These are phyloP conservation scores for Penicillium sp. DNA, from an alignment of 2,329 filamentous ascomycete species.

Conservation along the genomic window DNA sequence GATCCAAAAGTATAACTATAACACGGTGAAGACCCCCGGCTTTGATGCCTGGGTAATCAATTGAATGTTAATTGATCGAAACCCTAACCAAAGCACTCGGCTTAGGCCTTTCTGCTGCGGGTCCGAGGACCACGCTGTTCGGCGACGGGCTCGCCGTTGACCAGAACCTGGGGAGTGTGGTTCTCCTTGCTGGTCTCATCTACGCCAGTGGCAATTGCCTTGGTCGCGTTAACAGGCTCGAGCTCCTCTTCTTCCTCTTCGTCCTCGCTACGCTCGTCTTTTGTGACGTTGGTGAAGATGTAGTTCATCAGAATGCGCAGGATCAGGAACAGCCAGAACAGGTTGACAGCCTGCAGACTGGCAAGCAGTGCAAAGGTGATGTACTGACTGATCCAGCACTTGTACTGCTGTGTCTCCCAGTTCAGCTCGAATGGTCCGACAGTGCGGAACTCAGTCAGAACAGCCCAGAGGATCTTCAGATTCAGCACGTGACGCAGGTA, in stretches of 20 bases:
- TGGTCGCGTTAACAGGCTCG: constrained; percentile 17
- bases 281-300: constrained; percentile 35
- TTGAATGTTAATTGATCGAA: not conserved
- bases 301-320: constrained; percentile 44
- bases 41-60: not conserved
- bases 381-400: constrained; percentile 48
- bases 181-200: constrained; percentile 29
- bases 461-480: constrained; percentile 46
- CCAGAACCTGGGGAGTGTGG: constrained; percentile 32
- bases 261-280: constrained; percentile 46
- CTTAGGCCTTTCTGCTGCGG: constrained; percentile 24
- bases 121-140: constrained; percentile 24
- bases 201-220: constrained; percentile 27
- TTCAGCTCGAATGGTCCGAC: constrained; percentile 47
- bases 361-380: constrained; percentile 46
- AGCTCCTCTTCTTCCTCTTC: constrained; percentile 42
- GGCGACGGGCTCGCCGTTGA: constrained; percentile 39
- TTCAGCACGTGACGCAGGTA: constrained; percentile 77
- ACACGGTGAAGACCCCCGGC: not conserved
- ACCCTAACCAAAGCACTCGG: not conserved
- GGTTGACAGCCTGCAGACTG: constrained; percentile 45
- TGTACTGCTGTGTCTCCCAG: constrained; percentile 50
- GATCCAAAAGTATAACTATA: constrained; percentile 8
- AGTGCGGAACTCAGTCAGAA: constrained; percentile 46
- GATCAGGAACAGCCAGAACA: constrained; percentile 48